Base-by-base conservation (phyloP, 257 asterid genomes). In the Ajuga chamaepitys region DNA sequence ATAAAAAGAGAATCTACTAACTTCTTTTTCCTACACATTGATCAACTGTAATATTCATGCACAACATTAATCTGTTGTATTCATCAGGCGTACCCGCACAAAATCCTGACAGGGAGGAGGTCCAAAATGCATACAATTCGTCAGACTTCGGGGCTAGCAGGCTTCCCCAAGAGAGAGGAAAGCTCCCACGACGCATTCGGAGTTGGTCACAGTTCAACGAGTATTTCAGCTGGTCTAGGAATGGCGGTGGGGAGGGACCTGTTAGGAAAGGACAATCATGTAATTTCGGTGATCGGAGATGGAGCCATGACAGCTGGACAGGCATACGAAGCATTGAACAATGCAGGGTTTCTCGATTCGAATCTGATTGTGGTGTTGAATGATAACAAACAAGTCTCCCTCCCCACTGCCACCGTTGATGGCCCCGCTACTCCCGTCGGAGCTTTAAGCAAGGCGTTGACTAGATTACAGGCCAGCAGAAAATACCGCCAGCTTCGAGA, bases 241-340 rank as follows among this genome's bases (percentile, higher is more conserved):
- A 88, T 88, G 95, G 95, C 88, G 0, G 90, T 88, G 9, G 95
- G 77, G 30, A 68, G 95, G n/a, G 95, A 85, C 71, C 48, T 88
- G 14, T 9, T 77, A 0, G 87, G 88, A 24, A 85, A 85, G 75
- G 52, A 63, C 41, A 88, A 85, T 70, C 89, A 81, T 22, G 88
- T 88, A 3, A 75, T 88, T 44, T 72, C 94, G 0, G 94, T 88
- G 24, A 88, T 88, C 16, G 95, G 95, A 16, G 95, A 88, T 59
- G 95, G 95, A 46, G 90, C 94, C 70, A 85, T 88, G 95, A 88
- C 95, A 3, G 94, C 91, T 0, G 95, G 95, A 21, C 95, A 88
- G 24, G 95, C 95, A 0, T 88, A 77, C n/a, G 95, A 88, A 66
- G 95, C 93, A 0, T 37, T 88, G 78, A 88, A 88, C 80, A 88